These are phyloP conservation scores for Fusarium citri DNA, from an alignment of 2,329 filamentous ascomycete species.

Conservation along the genomic window DNA sequence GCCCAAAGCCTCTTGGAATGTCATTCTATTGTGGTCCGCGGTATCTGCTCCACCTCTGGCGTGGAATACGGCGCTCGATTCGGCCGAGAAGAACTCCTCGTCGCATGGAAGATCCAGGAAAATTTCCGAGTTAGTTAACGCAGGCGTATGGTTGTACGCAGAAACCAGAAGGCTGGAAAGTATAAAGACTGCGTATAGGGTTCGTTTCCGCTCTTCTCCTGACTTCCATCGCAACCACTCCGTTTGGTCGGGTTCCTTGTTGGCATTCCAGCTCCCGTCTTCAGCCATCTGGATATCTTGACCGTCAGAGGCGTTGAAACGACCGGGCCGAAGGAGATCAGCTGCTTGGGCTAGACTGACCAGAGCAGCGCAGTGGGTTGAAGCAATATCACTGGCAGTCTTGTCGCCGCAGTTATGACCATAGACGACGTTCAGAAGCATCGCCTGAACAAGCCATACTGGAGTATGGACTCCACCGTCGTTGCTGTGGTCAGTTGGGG, in stretches of 20 bases:
- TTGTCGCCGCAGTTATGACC: conserved; percentile 96
- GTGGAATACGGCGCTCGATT: conserved; percentile 84
- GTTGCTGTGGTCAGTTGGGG: conserved; percentile 60
- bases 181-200: conserved; percentile 89
- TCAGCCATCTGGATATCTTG: conserved; percentile 70
- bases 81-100: conserved; percentile 88
- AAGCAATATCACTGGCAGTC: conserved; percentile 89
- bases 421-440: conserved; percentile 96
- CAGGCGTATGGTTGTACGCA: conserved; percentile 91
- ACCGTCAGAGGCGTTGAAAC: conserved; percentile 58
- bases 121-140: conserved; percentile 94
- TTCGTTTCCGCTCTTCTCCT: conserved; percentile 90
- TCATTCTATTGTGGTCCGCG: conserved; percentile 76
- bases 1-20: conserved; percentile 85
- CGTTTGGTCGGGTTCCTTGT: conserved; percentile 62
- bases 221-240: conserved; percentile 89
- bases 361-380: conserved; percentile 89
- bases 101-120: conserved; percentile 90
- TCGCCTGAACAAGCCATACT: conserved; percentile 95
- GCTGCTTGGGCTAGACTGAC: conserved; percentile 92
- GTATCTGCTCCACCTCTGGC: conserved; percentile 78
- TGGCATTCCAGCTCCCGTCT: conserved; percentile 60
- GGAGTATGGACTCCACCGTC: conserved; percentile 80
- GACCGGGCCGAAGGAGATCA: conserved; percentile 69
- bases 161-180: conserved; percentile 91